Evolutionary conservation across 352 stramenopile species (phyloP).

Genomic region (Pelagophyceae sp.): DNA sequence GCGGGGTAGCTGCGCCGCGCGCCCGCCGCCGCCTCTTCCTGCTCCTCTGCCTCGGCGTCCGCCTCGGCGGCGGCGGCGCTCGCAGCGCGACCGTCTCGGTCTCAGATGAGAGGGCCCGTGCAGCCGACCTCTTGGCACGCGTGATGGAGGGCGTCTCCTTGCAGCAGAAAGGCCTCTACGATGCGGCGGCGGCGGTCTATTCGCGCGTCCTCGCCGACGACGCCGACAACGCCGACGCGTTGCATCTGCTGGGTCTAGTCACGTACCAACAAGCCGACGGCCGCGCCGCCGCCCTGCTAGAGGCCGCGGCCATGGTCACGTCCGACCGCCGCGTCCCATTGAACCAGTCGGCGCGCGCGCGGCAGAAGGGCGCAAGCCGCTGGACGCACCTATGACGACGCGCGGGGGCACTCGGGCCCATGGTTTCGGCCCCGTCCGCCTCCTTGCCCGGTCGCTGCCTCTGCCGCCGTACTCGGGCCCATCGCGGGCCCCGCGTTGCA

Average conservation of each 20-base stretch:
- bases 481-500: no score
- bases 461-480: no score
- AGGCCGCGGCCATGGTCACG: not conserved
- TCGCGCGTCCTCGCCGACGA: not conserved
- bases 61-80: not conserved
- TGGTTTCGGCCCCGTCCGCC: no score
- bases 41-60: not conserved
- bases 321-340: not conserved
- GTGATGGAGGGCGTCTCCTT: not conserved
- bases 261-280: not conserved
- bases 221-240: slow-evolving; percentile 19
- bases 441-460: no score
- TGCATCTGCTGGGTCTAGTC: slow-evolving; percentile 19
- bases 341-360: not conserved
- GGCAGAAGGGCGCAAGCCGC: no score
- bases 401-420: no score
- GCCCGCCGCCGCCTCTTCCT: not conserved
- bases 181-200: not conserved
- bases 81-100: no score
- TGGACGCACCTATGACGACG: no score
- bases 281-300: not conserved
- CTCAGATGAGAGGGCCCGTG: no score
- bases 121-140: not conserved
- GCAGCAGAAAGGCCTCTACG: slow-evolving; percentile 1
- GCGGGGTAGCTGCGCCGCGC: not conserved